A percentile compares a stretch with the other conserved stretches of the same genome.
phyloP scores from a whole-genome alignment of 805 yeast species.

The Blastobotrys peoriensis region DNA sequence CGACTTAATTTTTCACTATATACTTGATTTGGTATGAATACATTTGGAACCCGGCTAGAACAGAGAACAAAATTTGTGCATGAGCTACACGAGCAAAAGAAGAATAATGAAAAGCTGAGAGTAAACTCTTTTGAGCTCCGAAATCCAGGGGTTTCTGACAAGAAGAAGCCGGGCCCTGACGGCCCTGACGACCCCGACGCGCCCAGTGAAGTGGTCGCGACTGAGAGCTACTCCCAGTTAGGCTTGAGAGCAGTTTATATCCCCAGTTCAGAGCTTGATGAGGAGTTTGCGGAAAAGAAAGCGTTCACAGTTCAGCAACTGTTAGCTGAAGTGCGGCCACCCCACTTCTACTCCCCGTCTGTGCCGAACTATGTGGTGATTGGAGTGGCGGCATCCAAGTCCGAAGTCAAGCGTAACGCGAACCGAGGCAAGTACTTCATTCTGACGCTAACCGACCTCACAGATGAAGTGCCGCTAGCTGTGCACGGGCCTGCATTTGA shows the following conservation, averaged over 20 bases:
- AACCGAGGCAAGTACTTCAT: conserved; percentile 49
- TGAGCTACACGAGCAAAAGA: not conserved
- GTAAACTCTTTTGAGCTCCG: conserved; percentile 4
- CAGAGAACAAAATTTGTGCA: not conserved
- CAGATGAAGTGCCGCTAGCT: conserved; percentile 50
- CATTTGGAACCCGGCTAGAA: not conserved
- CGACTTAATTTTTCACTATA: no score
- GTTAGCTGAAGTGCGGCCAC: conserved; percentile 61
- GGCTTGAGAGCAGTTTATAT: conserved; percentile 44
- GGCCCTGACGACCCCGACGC: not conserved
- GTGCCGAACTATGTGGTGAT: conserved; percentile 73
- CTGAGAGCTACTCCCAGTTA: conserved; percentile 42
- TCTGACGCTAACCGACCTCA: conserved; percentile 63
- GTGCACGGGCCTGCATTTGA: conserved; percentile 64
- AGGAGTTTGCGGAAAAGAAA: conserved; percentile 43
- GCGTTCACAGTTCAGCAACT: conserved; percentile 53
- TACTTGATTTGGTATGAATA: not conserved
- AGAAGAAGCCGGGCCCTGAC: not conserved
- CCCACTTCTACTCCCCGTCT: conserved; percentile 60
- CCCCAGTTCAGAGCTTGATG: conserved; percentile 30
- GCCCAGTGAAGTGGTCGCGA: not conserved
- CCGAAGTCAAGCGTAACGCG: conserved; percentile 39
- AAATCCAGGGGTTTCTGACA: not conserved
- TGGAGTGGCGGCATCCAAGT: conserved; percentile 62
- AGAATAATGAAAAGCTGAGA: conserved; percentile 5